Evolutionary conservation across 148 eudicot species (phyloP), one percentile per base, ranked within the genome.

Genomic region (Talinum fruticosum): DNA sequence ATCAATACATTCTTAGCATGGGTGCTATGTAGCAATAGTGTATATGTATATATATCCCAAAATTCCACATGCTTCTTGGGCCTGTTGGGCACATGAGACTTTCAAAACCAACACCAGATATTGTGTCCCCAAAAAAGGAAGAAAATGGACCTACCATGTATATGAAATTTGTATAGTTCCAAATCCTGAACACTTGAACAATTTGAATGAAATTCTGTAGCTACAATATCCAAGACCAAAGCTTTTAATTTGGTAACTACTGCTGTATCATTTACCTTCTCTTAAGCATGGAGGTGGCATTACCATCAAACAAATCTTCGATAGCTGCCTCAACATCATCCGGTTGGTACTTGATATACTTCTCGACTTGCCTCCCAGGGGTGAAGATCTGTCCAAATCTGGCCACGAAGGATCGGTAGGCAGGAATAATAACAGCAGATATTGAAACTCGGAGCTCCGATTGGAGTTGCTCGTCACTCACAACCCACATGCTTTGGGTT

Each of bases 361-460:
- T 94, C 88, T 89, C 98, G 5, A 85, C 80, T 44, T 94, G 97
- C 71, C 98, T 92, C 69, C 97, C 98, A 0, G 97, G 88, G 0
- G 95, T 92, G 67, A 94, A 92, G 0, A 73, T 71, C 75, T 84
- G 89, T 12, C 97, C 87, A 35, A 83, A 94, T 86, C 97, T 88
- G 0, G 87, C 97, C 1, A 94, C 62, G 74, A 92, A 94, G 0
- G 97, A 87, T 79, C 98, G 68, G 34, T 94, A 94, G 0, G 98
- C 96, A 33, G 96, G 98, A 0, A 90, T 88, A 83, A 94, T 96
- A 32, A 94, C 87, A 7, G 97, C 86, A 23, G 96, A 87, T 61
- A 94, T 89, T 4, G 98, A 94, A 10, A 94, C 98, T 80, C 96
- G 84, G 1, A 94, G 89, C 88, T 94, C 98, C 32, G 98, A 94